Conservation (phyloP, 768 basidiomycete species). For the Suillus weaverae region DNA sequence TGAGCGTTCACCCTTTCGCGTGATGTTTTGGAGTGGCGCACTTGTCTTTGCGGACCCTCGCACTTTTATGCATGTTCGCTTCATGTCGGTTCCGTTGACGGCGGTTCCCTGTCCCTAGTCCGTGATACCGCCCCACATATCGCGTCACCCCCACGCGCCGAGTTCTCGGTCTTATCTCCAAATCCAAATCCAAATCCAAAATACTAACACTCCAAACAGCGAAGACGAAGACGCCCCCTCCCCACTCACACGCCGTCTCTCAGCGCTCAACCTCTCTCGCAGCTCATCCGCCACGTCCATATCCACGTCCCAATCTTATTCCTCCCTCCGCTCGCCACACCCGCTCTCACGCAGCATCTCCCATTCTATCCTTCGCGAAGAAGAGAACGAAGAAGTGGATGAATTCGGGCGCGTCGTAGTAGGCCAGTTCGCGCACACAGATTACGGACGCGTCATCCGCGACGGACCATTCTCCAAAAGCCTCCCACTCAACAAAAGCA, state of each 20-base stretch:
- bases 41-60: not conserved
- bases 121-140: not conserved
- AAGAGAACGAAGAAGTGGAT: conserved; percentile 22
- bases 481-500: not conserved
- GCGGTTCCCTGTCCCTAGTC: conserved; percentile 2
- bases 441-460: not conserved
- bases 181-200: not conserved
- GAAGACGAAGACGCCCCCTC: conserved; percentile 77
- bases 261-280: conserved; percentile 51
- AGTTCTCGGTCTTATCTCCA: not conserved
- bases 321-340: conserved; percentile 8
- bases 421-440: not conserved
- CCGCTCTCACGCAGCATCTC: conserved; percentile 30
- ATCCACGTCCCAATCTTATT: conserved; percentile 14
- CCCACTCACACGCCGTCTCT: conserved; percentile 61
- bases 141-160: not conserved
- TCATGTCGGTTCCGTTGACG: conserved; percentile 9
- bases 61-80: conserved; percentile 7
- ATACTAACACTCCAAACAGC: conserved; percentile 32
- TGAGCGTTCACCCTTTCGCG: conserved; percentile 26
- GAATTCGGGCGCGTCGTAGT: conserved; percentile 24
- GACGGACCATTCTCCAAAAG: not conserved
- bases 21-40: not conserved
- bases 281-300: conserved; percentile 48
- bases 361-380: conserved; percentile 32